Percentiles rank a stretch among this genome's conserved stretches.
phyloP scores from a whole-genome alignment of 2,329 filamentous ascomycete genomes.

The Aspergillus melleus region DNA sequence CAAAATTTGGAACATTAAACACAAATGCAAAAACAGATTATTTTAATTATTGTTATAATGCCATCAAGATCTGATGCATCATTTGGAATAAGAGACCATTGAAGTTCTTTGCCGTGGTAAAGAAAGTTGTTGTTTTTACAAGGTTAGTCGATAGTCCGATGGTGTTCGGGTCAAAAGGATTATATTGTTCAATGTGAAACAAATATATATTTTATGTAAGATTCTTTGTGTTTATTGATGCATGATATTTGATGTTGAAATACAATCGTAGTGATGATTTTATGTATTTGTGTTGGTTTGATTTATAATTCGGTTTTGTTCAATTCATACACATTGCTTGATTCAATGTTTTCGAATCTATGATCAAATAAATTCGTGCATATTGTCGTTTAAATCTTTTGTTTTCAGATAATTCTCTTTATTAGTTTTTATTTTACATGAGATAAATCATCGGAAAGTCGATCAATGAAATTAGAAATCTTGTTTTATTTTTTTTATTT shows the following conservation, averaged over 20 bases:
- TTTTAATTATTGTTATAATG: too few species aligned
- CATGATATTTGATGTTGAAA: background rate
- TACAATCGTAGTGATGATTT: background rate
- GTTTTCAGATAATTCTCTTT: background rate
- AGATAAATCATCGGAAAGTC: background rate
- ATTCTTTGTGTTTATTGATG: too few species aligned
- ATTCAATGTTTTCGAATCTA: background rate
- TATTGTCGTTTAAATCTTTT: background rate
- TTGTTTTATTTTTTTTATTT: background rate
- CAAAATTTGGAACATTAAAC: too few species aligned
- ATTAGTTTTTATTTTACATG: background rate
- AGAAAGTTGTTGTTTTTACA: too few species aligned
- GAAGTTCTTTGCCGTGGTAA: too few species aligned
- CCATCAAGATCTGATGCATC: too few species aligned
- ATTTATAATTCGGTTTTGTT: background rate
- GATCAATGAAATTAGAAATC: background rate
- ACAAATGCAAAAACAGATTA: too few species aligned
- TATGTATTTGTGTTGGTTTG: background rate
- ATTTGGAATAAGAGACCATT: too few species aligned
- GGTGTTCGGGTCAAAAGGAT: too few species aligned
- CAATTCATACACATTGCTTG: background rate
- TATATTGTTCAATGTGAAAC: too few species aligned
- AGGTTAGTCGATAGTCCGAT: too few species aligned
- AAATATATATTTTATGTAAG: too few species aligned
- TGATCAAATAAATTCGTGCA: background rate